Percentiles rank a stretch among this genome's conserved stretches.
These are phyloP conservation scores for Chrysoporthe austroafricana DNA, from an alignment of 2,329 filamentous ascomycete genomes.

Conservation along the genomic window DNA sequence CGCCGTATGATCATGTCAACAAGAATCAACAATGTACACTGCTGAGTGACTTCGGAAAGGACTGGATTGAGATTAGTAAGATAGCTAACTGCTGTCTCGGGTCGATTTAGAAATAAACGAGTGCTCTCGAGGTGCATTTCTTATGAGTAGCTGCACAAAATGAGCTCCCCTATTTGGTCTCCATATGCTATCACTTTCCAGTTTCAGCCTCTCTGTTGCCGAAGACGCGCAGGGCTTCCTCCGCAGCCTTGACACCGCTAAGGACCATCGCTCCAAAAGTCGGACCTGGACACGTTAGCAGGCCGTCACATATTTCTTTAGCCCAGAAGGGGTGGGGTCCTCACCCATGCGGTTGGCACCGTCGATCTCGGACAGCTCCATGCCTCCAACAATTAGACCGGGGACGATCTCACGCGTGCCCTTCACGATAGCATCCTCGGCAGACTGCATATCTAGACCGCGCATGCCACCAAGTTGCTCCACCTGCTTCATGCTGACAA, in stretches of 20 bases:
- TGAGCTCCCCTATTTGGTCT: not conserved
- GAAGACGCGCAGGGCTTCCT: slow-evolving; percentile 79
- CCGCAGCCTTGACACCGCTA: slow-evolving; percentile 86
- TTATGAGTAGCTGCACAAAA: not conserved
- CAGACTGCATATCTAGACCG: slow-evolving; percentile 87
- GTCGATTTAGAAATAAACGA: too few relatives aligned
- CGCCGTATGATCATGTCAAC: not conserved
- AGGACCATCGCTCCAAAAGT: slow-evolving; percentile 91
- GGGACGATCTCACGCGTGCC: slow-evolving; percentile 85
- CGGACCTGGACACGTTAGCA: slow-evolving; percentile 49
- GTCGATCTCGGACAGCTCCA: slow-evolving; percentile 91
- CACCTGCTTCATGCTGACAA: slow-evolving; percentile 84
- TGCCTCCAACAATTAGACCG: slow-evolving; percentile 89
- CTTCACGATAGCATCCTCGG: slow-evolving; percentile 94
- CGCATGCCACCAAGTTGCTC: slow-evolving; percentile 90
- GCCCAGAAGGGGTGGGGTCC: slow-evolving; percentile 53
- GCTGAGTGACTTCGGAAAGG: not conserved
- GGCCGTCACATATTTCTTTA: slow-evolving; percentile 85
- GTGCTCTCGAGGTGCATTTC: not conserved
- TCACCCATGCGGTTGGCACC: slow-evolving; percentile 87
- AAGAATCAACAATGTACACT: not conserved
- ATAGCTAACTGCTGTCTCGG: not conserved
- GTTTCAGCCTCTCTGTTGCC: slow-evolving; percentile 80
- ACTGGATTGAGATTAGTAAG: not conserved
- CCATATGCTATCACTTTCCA: slow-evolving; percentile 50